phyloP scores from a whole-genome alignment of 352 stramenopile species.

The Globisporangium uncinulatum region DNA sequence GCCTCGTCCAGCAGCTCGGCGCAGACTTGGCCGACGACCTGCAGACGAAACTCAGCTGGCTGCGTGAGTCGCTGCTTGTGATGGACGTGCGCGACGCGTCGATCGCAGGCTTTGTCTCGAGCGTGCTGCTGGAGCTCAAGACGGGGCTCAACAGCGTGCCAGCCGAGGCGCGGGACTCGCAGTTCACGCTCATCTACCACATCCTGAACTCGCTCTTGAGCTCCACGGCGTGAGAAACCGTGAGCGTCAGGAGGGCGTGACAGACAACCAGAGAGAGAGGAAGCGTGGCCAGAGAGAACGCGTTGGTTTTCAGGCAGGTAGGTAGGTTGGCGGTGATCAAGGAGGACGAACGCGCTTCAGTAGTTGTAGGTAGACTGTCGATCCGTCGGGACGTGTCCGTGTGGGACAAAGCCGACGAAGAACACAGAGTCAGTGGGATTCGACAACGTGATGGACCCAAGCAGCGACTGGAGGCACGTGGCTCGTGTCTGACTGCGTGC shows the following conservation, averaged over 20 bases:
- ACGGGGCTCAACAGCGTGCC: slow-evolving; percentile 56
- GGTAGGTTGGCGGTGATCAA: not conserved
- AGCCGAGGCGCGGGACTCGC: slow-evolving; percentile 53
- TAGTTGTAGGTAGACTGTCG: slow-evolving; percentile 2
- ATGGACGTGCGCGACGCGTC: slow-evolving; percentile 69
- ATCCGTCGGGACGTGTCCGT: not conserved
- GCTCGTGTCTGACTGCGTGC: slow-evolving; percentile 1
- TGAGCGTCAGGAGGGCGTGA: not conserved
- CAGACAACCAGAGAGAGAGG: not conserved
- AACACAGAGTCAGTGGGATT: not conserved
- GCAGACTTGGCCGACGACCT: slow-evolving; percentile 62
- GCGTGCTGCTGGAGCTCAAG: slow-evolving; percentile 74
- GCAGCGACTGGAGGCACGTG: too few species aligned
- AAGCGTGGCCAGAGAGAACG: not conserved
- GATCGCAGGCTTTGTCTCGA: slow-evolving; percentile 73
- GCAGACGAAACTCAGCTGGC: slow-evolving; percentile 65
- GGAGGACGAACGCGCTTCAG: too few species aligned
- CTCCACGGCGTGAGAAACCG: slow-evolving; percentile 19
- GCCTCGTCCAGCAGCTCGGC: slow-evolving; percentile 78
- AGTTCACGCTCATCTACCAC: slow-evolving; percentile 81
- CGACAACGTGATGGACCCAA: not conserved
- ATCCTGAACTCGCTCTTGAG: slow-evolving; percentile 84
- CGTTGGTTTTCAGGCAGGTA: not conserved
- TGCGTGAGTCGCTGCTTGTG: slow-evolving; percentile 76
- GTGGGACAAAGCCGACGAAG: not conserved